Conservation (phyloP, 2,329 filamentous ascomycete genomes). For the Botryosphaeria dothidea region DNA sequence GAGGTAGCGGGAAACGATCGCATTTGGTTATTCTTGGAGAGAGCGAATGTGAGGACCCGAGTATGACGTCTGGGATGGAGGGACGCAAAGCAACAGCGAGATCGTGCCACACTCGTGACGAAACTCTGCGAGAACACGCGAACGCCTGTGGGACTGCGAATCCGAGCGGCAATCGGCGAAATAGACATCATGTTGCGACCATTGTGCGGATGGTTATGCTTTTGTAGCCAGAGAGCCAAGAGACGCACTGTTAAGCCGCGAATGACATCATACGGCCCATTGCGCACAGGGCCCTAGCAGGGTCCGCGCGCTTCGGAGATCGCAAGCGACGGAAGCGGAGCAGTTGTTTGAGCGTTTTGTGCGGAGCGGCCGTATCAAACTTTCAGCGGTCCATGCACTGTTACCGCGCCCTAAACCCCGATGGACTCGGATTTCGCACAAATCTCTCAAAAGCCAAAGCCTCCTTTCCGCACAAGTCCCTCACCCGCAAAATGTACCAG, state of each 20-base stretch:
- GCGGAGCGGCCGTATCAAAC: slow-evolving; percentile 16
- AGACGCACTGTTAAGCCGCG: background rate
- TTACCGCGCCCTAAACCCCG: background rate
- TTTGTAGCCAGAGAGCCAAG: too few relatives aligned
- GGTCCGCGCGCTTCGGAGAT: background rate
- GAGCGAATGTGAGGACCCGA: too few relatives aligned
- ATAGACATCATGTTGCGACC: too few relatives aligned
- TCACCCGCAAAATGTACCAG: background rate
- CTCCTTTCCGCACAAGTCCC: background rate
- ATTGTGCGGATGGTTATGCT: too few relatives aligned
- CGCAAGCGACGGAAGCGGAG: slow-evolving; percentile 2
- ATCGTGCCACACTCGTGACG: too few relatives aligned
- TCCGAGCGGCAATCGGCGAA: too few relatives aligned
- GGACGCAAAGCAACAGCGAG: too few relatives aligned
- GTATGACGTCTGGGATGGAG: too few relatives aligned
- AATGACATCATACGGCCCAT: background rate
- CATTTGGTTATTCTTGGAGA: too few relatives aligned
- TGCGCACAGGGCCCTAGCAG: background rate
- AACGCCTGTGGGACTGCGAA: too few relatives aligned
- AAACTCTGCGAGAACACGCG: too few relatives aligned
- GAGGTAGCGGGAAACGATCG: too few relatives aligned
- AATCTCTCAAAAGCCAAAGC: background rate
- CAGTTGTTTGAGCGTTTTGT: background rate
- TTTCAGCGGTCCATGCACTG: background rate
- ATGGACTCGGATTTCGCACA: background rate